These are phyloP conservation scores for Strobilomyces dryophilus DNA, from an alignment of 768 basidiomycete species.

Conservation along the genomic window DNA sequence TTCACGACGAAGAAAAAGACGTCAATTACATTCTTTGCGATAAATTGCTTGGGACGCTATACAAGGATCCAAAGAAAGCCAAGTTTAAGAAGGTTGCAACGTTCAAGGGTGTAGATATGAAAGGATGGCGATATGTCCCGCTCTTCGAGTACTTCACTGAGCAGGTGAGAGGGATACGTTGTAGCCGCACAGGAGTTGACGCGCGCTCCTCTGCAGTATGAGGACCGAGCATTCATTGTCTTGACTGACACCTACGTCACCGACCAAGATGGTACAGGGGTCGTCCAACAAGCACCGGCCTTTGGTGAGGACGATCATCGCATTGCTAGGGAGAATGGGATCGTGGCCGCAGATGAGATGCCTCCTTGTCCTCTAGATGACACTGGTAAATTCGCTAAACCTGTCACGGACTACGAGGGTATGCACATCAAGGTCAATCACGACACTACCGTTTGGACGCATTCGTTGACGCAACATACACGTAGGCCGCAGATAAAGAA, in stretches of 20 bases:
- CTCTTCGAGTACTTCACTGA: slow-evolving; percentile 97
- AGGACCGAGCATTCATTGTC: slow-evolving; percentile 87
- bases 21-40: slow-evolving; percentile 93
- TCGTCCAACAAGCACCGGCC: slow-evolving; percentile 97
- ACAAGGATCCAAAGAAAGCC: slow-evolving; percentile 96
- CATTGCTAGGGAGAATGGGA: slow-evolving; percentile 77
- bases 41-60: slow-evolving; percentile 76
- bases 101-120: slow-evolving; percentile 90
- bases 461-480: not conserved
- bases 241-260: slow-evolving; percentile 92
- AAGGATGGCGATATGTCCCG: slow-evolving; percentile 93
- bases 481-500: slow-evolving; percentile 87
- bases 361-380: slow-evolving; percentile 97
- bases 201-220: slow-evolving; percentile 53
- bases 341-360: slow-evolving; percentile 84
- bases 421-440: slow-evolving; percentile 77
- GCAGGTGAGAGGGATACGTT: slow-evolving; percentile 48
- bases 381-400: slow-evolving; percentile 77
- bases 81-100: slow-evolving; percentile 89
- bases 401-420: slow-evolving; percentile 88
- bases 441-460: not conserved
- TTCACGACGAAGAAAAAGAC: slow-evolving; percentile 83
- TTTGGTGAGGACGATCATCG: slow-evolving; percentile 99
- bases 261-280: slow-evolving; percentile 90
- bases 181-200: not conserved